Evolutionary conservation across 768 basidiomycete species (phyloP).

Genomic region (Chalciporus piperatus): DNA sequence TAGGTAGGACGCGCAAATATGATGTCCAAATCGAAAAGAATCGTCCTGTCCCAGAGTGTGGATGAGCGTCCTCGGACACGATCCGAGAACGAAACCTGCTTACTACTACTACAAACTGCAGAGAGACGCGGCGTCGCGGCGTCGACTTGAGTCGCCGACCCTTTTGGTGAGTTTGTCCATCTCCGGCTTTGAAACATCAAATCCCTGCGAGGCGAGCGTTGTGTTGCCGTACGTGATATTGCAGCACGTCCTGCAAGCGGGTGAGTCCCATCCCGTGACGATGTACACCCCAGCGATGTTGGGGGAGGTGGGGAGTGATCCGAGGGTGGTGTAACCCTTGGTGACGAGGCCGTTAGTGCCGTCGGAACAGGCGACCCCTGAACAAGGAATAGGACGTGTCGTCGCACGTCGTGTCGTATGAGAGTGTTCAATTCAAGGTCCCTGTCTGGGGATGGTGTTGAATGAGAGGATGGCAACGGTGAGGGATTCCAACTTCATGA

Average conservation of each 20-base stretch:
- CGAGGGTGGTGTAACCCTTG: constrained; percentile 33
- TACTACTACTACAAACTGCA: constrained; percentile 35
- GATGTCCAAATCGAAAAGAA: too few species aligned
- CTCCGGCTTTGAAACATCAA: constrained; percentile 46
- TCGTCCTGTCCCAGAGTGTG: too few species aligned
- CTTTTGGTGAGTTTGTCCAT: constrained; percentile 49
- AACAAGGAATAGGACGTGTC: background rate
- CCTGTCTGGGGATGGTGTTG: too few species aligned
- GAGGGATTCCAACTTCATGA: constrained; percentile 19
- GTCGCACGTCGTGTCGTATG: constrained; percentile 26
- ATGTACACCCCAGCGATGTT: constrained; percentile 33
- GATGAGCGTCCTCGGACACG: too few species aligned
- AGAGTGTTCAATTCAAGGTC: constrained; percentile 12
- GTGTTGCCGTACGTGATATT: constrained; percentile 18
- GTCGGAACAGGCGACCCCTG: constrained; percentile 30
- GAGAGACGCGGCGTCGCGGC: constrained; percentile 24
- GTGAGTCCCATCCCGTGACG: constrained; percentile 29
- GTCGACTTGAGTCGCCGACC: constrained; percentile 43
- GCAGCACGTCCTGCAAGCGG: constrained; percentile 32
- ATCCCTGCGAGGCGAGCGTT: constrained; percentile 29
- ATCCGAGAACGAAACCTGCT: too few species aligned
- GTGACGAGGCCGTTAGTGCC: constrained; percentile 31
- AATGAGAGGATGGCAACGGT: constrained; percentile 1
- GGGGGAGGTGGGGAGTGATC: constrained; percentile 31
- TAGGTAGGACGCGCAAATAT: too few species aligned